Evolutionary conservation across 176 grass and related monocot genomes (phyloP), one percentile per base, ranked within the genome.

Genomic region (Lolium multiflorum): DNA sequence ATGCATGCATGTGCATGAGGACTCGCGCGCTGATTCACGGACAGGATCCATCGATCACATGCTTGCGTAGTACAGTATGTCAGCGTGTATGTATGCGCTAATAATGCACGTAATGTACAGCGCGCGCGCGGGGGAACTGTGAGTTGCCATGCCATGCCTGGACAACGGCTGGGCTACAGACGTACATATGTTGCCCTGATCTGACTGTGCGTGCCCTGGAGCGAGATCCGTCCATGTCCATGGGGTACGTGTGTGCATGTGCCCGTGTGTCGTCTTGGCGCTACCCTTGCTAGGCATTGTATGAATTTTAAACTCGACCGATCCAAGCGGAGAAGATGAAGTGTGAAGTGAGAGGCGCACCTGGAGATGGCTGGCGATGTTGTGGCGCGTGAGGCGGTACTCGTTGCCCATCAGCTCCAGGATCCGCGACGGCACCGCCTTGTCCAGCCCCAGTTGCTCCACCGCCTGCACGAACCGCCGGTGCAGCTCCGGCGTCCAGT

Each of bases 401-500:
- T 96, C 88, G 49, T 90, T 87, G 11, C 94, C 97, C 97, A 99
- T 99, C 64, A 96, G 85, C 82, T 96, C 97, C 28, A 99, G 83
- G 83, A 99, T 99, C 71, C 90, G 85, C 3, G 97, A 99, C 5
- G 97, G 97, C 90, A 99, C 94, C 11, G 97, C 97, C 74, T 99
- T 96, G 85, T 99, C 94, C 17, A 99, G 89, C 31, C 97, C 97
- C 14, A 99, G 94, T 87, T 96, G 92, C 82, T 99, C 97, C 90
- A 99, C 97, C 55, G 92, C 97, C 87, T 96, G 94, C 61, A 99
- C 92, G 84, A 99, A 99, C 79, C 89, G 81, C 51, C 97, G 94
- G 85, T 99, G 97, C 87, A 99, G 83, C 78, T 99, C 97, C 83
- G 97, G 97, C 60, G 97, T 99, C 97, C 97, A 96, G 82, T 99